Evolutionary conservation across 352 stramenopile genomes (phyloP).

Genomic region (Pythium insidiosum): DNA sequence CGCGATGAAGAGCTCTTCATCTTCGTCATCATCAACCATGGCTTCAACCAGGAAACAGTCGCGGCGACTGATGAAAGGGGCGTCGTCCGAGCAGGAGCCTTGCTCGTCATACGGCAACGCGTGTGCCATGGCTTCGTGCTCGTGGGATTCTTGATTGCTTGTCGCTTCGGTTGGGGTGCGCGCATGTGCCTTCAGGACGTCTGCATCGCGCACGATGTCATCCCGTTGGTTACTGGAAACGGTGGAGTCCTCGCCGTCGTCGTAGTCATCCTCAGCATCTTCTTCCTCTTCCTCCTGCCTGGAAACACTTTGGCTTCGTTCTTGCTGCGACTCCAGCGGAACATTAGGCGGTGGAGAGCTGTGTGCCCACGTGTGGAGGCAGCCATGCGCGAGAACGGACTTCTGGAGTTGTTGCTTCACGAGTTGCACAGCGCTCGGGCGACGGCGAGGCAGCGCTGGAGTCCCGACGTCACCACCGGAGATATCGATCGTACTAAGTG

Average conservation of each 20-base stretch:
- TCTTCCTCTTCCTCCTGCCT: neutral
- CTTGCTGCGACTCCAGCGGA: conserved; percentile 11
- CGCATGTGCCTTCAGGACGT: too few relatives aligned
- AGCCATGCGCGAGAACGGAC: conserved; percentile 42
- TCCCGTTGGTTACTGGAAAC: too few relatives aligned
- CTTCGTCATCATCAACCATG: conserved; percentile 3
- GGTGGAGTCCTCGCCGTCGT: neutral
- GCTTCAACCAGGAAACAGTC: conserved; percentile 14
- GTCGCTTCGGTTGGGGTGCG: too few relatives aligned
- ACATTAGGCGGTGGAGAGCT: conserved; percentile 3
- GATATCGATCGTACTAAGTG: conserved; percentile 11
- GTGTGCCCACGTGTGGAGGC: conserved; percentile 46
- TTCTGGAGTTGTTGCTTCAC: conserved; percentile 45
- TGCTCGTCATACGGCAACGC: too few relatives aligned
- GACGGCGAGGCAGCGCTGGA: conserved; percentile 2
- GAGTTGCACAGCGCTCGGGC: conserved; percentile 23
- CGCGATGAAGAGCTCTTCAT: conserved; percentile 4
- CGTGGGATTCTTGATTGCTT: too few relatives aligned
- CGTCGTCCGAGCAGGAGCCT: too few relatives aligned
- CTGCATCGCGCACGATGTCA: too few relatives aligned
- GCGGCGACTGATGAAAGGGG: too few relatives aligned
- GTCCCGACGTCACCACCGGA: neutral
- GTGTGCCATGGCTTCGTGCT: neutral
- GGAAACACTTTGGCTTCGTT: conserved; percentile 1
- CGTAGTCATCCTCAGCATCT: neutral